Conservation (phyloP, 305 asterid genomes). For the Salvia sclarea region DNA sequence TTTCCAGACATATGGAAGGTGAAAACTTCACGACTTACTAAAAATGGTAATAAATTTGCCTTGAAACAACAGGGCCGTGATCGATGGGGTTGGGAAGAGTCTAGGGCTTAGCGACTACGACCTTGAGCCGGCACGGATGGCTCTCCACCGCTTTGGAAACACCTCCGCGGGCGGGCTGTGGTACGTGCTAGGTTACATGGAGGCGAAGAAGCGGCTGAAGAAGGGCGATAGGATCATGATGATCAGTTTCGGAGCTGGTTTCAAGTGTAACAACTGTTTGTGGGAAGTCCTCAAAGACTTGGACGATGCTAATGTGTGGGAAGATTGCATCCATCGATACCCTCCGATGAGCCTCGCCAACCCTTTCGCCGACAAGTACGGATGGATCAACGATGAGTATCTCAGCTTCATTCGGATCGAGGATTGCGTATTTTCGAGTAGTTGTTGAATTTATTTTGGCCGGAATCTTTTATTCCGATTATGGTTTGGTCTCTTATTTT, state of each 20-base stretch:
- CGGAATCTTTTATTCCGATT: too few species aligned
- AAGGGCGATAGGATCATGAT: constrained; percentile 52
- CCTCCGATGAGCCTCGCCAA: constrained; percentile 40
- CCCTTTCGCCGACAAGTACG: constrained; percentile 48
- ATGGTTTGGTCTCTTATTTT: too few species aligned
- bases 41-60: too few species aligned
- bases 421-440: constrained; percentile 17
- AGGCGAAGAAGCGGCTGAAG: constrained; percentile 57
- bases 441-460: too few species aligned
- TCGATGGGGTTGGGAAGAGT: constrained; percentile 50
- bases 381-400: constrained; percentile 41
- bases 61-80: constrained; percentile 41
- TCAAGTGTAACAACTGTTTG: constrained; percentile 58
- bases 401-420: constrained; percentile 35
- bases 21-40: too few species aligned
- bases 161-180: constrained; percentile 58
- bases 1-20: too few species aligned
- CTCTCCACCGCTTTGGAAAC: constrained; percentile 61
- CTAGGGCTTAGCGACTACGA: constrained; percentile 46
- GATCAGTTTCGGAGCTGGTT: constrained; percentile 62
- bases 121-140: constrained; percentile 57
- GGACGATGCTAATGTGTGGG: constrained; percentile 49
- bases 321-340: constrained; percentile 42
- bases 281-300: constrained; percentile 54
- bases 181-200: constrained; percentile 68